Evolutionary conservation across 2,329 filamentous ascomycete genomes (phyloP).

Genomic region (Zasmidium angulare): DNA sequence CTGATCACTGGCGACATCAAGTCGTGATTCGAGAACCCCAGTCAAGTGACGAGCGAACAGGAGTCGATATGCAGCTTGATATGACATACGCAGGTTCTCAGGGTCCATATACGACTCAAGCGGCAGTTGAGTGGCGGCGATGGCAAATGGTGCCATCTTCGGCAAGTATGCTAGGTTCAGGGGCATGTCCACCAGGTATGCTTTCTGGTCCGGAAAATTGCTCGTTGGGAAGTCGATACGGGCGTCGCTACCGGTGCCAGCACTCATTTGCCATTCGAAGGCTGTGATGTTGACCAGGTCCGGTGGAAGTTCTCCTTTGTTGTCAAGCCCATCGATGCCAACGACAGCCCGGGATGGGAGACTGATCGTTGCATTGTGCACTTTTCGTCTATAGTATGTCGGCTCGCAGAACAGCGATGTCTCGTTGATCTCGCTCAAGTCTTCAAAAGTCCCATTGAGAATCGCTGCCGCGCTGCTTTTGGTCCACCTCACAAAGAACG

Average conservation of each 20-base stretch:
- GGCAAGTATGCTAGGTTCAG: conserved; percentile 28
- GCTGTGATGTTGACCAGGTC: conserved; percentile 32
- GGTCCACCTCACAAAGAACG: conserved; percentile 41
- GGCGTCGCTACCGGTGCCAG: conserved; percentile 15
- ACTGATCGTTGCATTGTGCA: conserved; percentile 44
- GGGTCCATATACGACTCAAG: conserved; percentile 38
- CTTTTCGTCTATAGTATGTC: conserved; percentile 47
- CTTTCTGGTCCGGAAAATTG: conserved; percentile 23
- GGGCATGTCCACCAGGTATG: conserved; percentile 21
- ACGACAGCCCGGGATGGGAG: conserved; percentile 25
- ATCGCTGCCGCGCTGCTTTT: conserved; percentile 4
- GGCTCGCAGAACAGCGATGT: conserved; percentile 48
- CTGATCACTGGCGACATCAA: conserved; percentile 10
- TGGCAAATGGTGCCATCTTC: conserved; percentile 41
- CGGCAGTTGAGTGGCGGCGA: conserved; percentile 30
- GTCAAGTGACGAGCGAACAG: conserved; percentile 42
- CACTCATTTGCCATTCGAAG: conserved; percentile 40
- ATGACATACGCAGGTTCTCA: conserved; percentile 33
- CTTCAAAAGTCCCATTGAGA: neutral
- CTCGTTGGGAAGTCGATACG: conserved; percentile 20
- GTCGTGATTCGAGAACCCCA: conserved; percentile 28
- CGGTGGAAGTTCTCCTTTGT: conserved; percentile 26
- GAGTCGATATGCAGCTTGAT: conserved; percentile 44
- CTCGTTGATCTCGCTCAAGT: conserved; percentile 7
- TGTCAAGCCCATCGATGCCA: conserved; percentile 14